Base-by-base conservation (phyloP, 129 eudicot species). In the Flaveria ramosissima region DNA sequence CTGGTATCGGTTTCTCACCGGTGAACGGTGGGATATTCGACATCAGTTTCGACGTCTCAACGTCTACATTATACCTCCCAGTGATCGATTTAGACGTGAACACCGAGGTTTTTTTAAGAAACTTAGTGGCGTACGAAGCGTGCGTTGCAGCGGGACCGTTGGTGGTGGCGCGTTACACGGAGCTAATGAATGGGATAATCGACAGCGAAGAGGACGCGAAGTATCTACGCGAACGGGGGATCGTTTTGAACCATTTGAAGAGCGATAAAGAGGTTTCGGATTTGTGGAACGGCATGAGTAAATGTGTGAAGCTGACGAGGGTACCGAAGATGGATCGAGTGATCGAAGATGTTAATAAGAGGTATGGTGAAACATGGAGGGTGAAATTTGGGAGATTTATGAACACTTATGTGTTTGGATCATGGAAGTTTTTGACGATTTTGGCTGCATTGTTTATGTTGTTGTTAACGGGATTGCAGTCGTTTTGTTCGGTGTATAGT, bases 271-370 rank as follows among this genome's bases (percentile, higher is more conserved):
- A 91, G 78, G 97, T 81, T 74, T 94, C 91, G 0, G 77, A 88
- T 15, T 23, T 91, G 42, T 91, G 97, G 93, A 91, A 91, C 46
- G 97, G 97, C 77, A 91, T 91, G 97, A 86, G 84, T 52, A 86
- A 76, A 80, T 86, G 81, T 2, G 60, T 86, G 52, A 83, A 85
- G 59, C 72, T 85, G 81, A 88, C 97, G 4, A 91, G 79, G 75
- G 93, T 88, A 30, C 87, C 86, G 8, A 57, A 62, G 50, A 32
- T 91, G 64, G 97, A 91, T 32, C 71, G 81, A 32, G 86, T 81
- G 77, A 88, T 91, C 39, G 91, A 73, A 79, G 88, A 88, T 45
- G 87, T 91, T 51, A 91, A 89, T 79, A 70, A 66, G 41, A 79
- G 68, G 63, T 88, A 91, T 36, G 46, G 71, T 24, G 82, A 75